Percentiles rank a stretch among this genome's conserved stretches.
phyloP scores from a whole-genome alignment of 164 flowering plant genomes.

The Macadamia integrifolia region DNA sequence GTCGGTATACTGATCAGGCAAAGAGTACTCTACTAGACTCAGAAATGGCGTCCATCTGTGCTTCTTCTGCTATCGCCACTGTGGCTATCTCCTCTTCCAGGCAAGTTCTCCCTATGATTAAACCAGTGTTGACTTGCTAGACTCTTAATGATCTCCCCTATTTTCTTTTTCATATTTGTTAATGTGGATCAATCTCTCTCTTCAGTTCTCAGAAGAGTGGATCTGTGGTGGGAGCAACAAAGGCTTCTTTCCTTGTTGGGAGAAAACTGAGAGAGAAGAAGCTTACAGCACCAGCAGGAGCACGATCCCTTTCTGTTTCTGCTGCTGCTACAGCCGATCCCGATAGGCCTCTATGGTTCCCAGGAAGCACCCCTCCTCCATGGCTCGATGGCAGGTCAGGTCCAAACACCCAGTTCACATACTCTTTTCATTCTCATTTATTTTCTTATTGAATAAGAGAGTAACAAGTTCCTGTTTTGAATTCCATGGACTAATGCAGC shows the following conservation, averaged over 20 bases:
- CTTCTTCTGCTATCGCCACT: conserved; percentile 79
- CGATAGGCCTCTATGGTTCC: conserved; percentile 93
- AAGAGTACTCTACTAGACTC: neutral
- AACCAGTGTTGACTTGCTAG: neutral
- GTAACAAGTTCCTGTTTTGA: neutral
- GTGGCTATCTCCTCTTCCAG: conserved; percentile 65
- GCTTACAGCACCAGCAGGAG: conserved; percentile 20
- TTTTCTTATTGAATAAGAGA: neutral
- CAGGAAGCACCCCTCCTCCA: conserved; percentile 93
- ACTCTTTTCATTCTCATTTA: neutral
- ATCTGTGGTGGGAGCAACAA: conserved; percentile 44
- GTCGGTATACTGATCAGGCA: no score
- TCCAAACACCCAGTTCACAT: neutral
- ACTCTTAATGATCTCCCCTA: neutral
- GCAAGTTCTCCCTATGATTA: conserved; percentile 29
- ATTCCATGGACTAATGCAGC: conserved; percentile 39
- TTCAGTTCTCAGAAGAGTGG: conserved; percentile 67
- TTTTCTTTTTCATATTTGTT: neutral
- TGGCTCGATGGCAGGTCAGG: conserved; percentile 96
- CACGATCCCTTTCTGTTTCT: conserved; percentile 33
- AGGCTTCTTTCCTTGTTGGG: conserved; percentile 72
- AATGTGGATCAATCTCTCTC: neutral
- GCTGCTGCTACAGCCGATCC: conserved; percentile 60
- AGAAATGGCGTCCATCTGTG: conserved; percentile 75
- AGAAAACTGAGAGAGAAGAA: conserved; percentile 46